Evolutionary conservation across 2,329 filamentous ascomycete genomes (phyloP), one percentile per base, ranked within the genome.

Genomic region (Penicillium digitatum): DNA sequence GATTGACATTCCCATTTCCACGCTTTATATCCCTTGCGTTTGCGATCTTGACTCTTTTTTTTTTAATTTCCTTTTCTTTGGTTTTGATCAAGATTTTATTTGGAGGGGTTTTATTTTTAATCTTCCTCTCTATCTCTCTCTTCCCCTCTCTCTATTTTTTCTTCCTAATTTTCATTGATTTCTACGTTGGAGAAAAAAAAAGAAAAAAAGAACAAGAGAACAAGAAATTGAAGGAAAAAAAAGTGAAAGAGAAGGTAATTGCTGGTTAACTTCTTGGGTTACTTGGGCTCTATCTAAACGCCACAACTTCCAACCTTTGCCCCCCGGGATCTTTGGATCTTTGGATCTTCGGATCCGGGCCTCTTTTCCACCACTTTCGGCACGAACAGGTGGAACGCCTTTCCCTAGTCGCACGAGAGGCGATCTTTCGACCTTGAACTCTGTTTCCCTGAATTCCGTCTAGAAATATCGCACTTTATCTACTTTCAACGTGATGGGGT

Each of bases 401-500:
- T 60, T 54, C 42, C 39, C 29, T 54, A 20, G 54, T 62, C 50
- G 57, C 53, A 61, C 50, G 56, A 58, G 59, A 48, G 32, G 42
- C 53, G 34, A 42, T 16, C 18, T 45, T 51, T 42, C 38, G 43
- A 18, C 32, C n/a, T 40, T 39, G 39, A 55, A 44, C 48, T 46
- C 39, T 59, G 42, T 42, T 43, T 37, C 9, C n/a, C n/a, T 40
- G 22, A 34, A 22, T 9, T 31, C 26, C 26, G 6, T 18, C 34
- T 37, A 14, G 22, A 39, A 16, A 10, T 20, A 31, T 35, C 31
- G 34, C n/a, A 11, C 11, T 5, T n/a, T 44, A 37, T 14, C 9
- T 46, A 35, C 14, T 24, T 12, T 31, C 22, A 56, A 48, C 69
- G 64, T 67, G 62, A 74, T 75, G 71, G 71, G 70, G 61, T 71